These are phyloP conservation scores for Schizophyllum amplum DNA, from an alignment of 1,284 basidiomycete species.

Conservation along the genomic window DNA sequence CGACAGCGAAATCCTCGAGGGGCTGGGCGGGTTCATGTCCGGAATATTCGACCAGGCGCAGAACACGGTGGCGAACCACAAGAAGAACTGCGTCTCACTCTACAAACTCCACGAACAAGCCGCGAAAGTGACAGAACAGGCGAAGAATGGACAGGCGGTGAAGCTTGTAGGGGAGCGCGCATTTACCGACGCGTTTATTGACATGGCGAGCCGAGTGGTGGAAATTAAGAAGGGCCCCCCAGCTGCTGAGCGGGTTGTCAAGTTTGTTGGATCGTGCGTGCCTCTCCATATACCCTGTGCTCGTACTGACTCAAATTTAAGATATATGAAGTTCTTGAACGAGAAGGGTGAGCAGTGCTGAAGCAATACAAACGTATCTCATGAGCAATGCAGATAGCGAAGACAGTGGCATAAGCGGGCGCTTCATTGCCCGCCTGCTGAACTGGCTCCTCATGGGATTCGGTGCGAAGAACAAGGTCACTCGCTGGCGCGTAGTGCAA, in stretches of 20 bases:
- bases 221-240: slow-evolving; percentile 79
- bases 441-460: slow-evolving; percentile 78
- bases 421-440: slow-evolving; percentile 71
- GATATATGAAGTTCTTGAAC: slow-evolving; percentile 72
- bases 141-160: slow-evolving; percentile 20
- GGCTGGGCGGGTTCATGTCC: too few relatives aligned
- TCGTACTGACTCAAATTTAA: not conserved
- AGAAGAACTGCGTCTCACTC: slow-evolving; percentile 84
- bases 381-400: not conserved
- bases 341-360: slow-evolving; percentile 54
- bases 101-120: slow-evolving; percentile 77
- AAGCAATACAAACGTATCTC: slow-evolving; percentile 5
- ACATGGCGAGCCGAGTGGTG: slow-evolving; percentile 59
- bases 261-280: slow-evolving; percentile 60
- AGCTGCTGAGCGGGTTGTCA: slow-evolving; percentile 73
- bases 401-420: slow-evolving; percentile 2
- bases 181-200: slow-evolving; percentile 70
- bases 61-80: slow-evolving; percentile 68
- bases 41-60: slow-evolving; percentile 48
- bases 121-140: not conserved
- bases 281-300: not conserved
- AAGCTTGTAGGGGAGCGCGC: slow-evolving; percentile 70
- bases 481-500: slow-evolving; percentile 77
- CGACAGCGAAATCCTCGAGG: too few relatives aligned
- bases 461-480: slow-evolving; percentile 82